These are phyloP conservation scores for Citeromyces nyonsensis DNA, from an alignment of 805 yeast genomes.

Conservation along the genomic window DNA sequence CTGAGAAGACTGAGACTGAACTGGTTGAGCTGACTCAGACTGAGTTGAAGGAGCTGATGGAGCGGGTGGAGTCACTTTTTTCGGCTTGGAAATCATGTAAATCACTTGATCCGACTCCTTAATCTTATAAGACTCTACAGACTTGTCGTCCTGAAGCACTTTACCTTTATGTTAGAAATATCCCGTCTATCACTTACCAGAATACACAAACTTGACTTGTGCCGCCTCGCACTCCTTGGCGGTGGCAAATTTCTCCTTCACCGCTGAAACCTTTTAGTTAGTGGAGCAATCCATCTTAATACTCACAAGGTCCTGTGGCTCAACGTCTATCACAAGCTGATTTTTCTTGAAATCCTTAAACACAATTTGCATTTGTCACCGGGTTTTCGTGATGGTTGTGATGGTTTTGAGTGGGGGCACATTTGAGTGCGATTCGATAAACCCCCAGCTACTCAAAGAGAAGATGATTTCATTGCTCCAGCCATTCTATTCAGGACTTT, in stretches of 20 bases:
- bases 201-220: conserved; percentile 80
- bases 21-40: conserved; percentile 11
- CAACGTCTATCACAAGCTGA: conserved; percentile 68
- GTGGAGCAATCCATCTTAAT: background rate
- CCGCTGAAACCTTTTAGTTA: conserved; percentile 29
- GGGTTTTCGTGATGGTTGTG: background rate
- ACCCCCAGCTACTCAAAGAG: too few species aligned
- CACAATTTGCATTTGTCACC: conserved; percentile 48
- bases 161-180: conserved; percentile 26
- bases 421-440: too few species aligned
- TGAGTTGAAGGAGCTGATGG: too few species aligned
- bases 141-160: conserved; percentile 72
- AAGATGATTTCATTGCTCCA: too few species aligned
- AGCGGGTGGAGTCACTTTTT: conserved; percentile 14
- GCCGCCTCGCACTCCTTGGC: conserved; percentile 52
- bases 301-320: conserved; percentile 49
- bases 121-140: conserved; percentile 55
- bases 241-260: conserved; percentile 59
- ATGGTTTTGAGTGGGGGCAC: background rate
- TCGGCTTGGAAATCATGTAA: conserved; percentile 68
- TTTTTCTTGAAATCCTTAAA: conserved; percentile 92
- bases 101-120: conserved; percentile 82
- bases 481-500: too few species aligned
- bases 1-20: conserved; percentile 12
- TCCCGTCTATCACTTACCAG: conserved; percentile 29